phyloP scores from a whole-genome alignment of 306 rosid genomes.

The Acacia melanoxylon region DNA sequence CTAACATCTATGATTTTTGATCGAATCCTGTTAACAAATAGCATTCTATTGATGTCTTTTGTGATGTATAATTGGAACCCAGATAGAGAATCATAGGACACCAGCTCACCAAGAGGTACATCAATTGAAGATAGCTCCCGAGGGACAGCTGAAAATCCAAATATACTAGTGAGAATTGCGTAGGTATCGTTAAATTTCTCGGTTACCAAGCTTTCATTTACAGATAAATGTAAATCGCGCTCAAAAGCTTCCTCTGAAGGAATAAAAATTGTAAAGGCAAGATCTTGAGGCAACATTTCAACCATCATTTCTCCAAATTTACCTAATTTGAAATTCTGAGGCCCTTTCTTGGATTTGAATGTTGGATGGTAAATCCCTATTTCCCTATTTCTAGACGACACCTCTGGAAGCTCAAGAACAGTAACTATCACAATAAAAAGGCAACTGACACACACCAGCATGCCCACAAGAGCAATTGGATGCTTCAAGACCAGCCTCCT shows the following conservation, averaged over 20 bases:
- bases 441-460: slow-evolving; percentile 52
- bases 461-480: slow-evolving; percentile 48
- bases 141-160: slow-evolving; percentile 82
- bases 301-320: slow-evolving; percentile 79
- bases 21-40: slow-evolving; percentile 68
- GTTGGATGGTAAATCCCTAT: slow-evolving; percentile 40
- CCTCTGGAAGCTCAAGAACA: slow-evolving; percentile 64
- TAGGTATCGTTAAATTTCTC: slow-evolving; percentile 68
- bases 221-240: slow-evolving; percentile 58
- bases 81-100: too few relatives aligned
- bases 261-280: slow-evolving; percentile 72
- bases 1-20: slow-evolving; percentile 60
- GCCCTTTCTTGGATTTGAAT: slow-evolving; percentile 33
- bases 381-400: slow-evolving; percentile 25
- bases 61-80: too few relatives aligned
- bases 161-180: slow-evolving; percentile 60
- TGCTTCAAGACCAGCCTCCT: slow-evolving; percentile 45
- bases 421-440: slow-evolving; percentile 44
- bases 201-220: slow-evolving; percentile 43
- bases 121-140: too few relatives aligned
- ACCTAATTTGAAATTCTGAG: slow-evolving; percentile 34
- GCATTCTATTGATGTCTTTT: slow-evolving; percentile 70
- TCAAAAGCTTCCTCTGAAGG: slow-evolving; percentile 81
- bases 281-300: slow-evolving; percentile 82
- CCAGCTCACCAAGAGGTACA: too few relatives aligned